A percentile compares a stretch with the other conserved stretches of the same genome.
phyloP scores from a whole-genome alignment of 2,329 filamentous ascomycete genomes.

The Sclerotinia borealis region DNA sequence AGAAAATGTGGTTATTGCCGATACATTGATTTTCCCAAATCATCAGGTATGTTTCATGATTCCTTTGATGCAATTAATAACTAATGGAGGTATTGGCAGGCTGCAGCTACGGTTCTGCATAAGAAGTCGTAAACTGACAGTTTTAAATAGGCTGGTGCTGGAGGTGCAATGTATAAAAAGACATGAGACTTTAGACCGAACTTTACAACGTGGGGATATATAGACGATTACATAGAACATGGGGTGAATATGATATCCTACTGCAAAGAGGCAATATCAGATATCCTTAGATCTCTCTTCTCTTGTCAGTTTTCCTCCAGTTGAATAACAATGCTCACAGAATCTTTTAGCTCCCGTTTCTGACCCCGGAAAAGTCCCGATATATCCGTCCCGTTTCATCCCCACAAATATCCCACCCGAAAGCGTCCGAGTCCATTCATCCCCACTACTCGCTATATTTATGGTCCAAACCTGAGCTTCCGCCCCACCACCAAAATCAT shows the following conservation, averaged over 20 bases:
- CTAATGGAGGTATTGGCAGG: constrained; percentile 21
- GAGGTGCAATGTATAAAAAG: constrained; percentile 29
- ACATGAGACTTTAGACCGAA: neutral
- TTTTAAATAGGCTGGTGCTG: constrained; percentile 31
- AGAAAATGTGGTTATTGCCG: constrained; percentile 87
- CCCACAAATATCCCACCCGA: neutral
- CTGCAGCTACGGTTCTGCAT: constrained; percentile 40
- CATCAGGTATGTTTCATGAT: constrained; percentile 62
- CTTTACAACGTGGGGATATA: neutral
- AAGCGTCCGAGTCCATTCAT: neutral
- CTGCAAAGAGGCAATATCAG: neutral
- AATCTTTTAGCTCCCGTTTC: neutral
- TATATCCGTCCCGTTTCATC: neutral
- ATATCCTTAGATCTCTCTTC: neutral
- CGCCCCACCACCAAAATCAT: neutral
- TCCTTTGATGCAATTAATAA: constrained; percentile 16
- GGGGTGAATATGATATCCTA: neutral
- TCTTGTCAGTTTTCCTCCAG: neutral
- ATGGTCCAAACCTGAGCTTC: neutral
- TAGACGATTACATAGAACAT: neutral
- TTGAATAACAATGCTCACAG: neutral
- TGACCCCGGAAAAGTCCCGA: neutral
- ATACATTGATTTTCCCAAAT: constrained; percentile 80
- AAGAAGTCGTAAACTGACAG: constrained; percentile 32
- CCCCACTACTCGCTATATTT: neutral